A percentile compares a stretch with the other conserved stretches of the same genome.
Evolutionary conservation across 2,329 filamentous ascomycete species (phyloP).

Genomic region (Canariomyces notabilis): DNA sequence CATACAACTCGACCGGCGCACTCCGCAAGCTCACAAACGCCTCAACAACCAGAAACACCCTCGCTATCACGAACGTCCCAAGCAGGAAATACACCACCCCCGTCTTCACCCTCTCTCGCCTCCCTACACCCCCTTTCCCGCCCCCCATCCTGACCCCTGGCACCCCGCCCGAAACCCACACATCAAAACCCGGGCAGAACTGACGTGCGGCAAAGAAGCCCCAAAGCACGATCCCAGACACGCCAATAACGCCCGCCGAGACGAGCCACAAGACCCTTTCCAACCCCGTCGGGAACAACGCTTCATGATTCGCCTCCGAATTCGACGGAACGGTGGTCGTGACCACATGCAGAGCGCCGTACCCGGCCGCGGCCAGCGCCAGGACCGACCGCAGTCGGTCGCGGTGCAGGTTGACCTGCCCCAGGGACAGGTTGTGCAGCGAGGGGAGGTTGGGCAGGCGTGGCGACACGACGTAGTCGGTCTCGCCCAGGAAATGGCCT

Average conservation of each 20-base stretch:
- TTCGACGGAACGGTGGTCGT: background rate
- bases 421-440: constrained; percentile 3
- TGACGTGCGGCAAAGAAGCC: constrained; percentile 1
- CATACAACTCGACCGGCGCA: constrained; percentile 7
- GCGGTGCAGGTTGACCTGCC: constrained; percentile 9
- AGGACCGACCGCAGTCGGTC: constrained; percentile 6
- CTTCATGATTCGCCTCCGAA: too few species aligned
- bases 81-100: constrained; percentile 1
- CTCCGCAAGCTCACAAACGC: constrained; percentile 6
- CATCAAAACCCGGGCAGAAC: constrained; percentile 2
- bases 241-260: constrained; percentile 1
- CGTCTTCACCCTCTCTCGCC: background rate
- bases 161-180: background rate
- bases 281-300: background rate
- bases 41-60: constrained; percentile 7
- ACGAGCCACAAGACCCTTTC: constrained; percentile 3
- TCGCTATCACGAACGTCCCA: constrained; percentile 1
- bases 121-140: background rate
- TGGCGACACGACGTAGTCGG: background rate
- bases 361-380: constrained; percentile 3
- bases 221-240: constrained; percentile 1
- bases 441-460: constrained; percentile 1
- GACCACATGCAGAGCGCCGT: constrained; percentile 4
- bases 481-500: constrained; percentile 8
- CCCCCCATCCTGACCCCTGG: background rate